A percentile compares a stretch with the other conserved stretches of the same genome.
phyloP scores from a whole-genome alignment of 495 filamentous ascomycete genomes.

The Chaetomium tenue region DNA sequence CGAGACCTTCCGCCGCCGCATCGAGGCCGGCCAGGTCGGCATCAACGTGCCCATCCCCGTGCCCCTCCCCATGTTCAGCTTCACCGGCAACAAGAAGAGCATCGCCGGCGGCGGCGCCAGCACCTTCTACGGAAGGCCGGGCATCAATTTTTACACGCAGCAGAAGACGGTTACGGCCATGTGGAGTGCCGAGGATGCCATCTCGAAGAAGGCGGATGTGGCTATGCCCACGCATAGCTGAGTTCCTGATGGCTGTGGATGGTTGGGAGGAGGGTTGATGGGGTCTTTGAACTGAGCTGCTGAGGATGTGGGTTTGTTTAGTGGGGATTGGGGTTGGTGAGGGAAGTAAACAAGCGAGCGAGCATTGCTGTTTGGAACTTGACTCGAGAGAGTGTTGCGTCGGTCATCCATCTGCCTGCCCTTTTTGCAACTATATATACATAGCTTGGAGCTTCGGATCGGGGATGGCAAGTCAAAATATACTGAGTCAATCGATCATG shows the following conservation, averaged over 20 bases:
- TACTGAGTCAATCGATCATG: no score
- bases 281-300: not conserved
- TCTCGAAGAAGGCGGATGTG: slow-evolving; percentile 74
- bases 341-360: not conserved
- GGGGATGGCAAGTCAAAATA: no score
- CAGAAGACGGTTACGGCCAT: slow-evolving; percentile 94
- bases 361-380: not conserved
- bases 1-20: slow-evolving; percentile 58
- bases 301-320: no score
- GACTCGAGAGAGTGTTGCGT: not conserved
- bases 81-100: slow-evolving; percentile 97
- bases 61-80: slow-evolving; percentile 92
- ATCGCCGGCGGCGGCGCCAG: slow-evolving; percentile 90
- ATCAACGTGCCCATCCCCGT: slow-evolving; percentile 84
- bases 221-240: slow-evolving; percentile 84
- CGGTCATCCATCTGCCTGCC: no score
- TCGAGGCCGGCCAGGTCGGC: slow-evolving; percentile 76
- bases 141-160: slow-evolving; percentile 93
- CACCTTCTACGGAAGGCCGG: slow-evolving; percentile 93
- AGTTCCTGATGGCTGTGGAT: not conserved
- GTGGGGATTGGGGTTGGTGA: not conserved
- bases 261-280: no score
- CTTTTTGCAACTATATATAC: no score
- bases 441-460: no score
- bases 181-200: slow-evolving; percentile 83